phyloP scores from a whole-genome alignment of 345 rosid species.

The Acer negundo region DNA sequence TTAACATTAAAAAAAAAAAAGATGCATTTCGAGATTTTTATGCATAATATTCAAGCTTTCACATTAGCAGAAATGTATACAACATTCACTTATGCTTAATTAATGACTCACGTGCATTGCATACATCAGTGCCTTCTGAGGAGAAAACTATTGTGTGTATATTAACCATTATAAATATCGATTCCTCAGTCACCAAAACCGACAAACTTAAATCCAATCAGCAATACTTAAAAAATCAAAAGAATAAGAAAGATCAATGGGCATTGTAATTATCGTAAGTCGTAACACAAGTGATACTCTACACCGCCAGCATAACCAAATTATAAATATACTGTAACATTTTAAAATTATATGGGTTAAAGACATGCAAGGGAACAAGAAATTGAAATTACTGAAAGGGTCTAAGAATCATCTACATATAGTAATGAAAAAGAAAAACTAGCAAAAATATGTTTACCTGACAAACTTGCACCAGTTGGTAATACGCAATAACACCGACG shows the following conservation, averaged over 20 bases:
- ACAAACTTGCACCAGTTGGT: conserved; percentile 85
- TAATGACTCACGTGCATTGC: no score
- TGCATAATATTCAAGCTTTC: background rate
- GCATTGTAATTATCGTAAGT: background rate
- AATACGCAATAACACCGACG: conserved; percentile 64
- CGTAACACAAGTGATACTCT: background rate
- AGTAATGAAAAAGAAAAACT: conserved; percentile 1
- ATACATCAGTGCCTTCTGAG: no score
- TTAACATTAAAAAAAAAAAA: background rate
- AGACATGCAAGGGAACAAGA: background rate
- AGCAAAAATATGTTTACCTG: conserved; percentile 48
- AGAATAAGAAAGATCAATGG: background rate
- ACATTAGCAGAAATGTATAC: no score
- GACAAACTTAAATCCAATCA: background rate
- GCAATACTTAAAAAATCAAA: background rate
- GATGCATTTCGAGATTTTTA: background rate
- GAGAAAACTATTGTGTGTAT: no score
- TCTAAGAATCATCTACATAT: background rate
- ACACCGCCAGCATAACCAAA: background rate
- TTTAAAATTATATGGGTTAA: background rate
- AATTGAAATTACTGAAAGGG: background rate
- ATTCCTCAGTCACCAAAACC: background rate
- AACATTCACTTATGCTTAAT: no score
- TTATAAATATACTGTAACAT: background rate
- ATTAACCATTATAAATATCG: background rate